Evolutionary conservation across 202 grass and related monocot species (phyloP).

Genomic region (Setaria italica): DNA sequence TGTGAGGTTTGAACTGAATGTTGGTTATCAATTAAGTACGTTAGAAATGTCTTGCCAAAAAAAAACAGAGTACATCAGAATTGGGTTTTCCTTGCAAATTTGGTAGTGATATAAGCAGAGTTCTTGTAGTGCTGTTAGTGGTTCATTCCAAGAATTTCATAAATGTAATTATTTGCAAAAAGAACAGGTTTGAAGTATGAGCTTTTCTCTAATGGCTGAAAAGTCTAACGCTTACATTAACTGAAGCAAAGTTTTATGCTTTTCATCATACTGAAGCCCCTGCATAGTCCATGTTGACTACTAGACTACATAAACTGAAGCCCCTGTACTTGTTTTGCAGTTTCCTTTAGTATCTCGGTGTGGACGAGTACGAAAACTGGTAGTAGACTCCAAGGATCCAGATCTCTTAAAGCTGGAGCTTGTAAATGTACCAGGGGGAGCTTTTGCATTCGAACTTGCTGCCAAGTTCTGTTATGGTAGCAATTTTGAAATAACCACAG

Average conservation of each 20-base stretch:
- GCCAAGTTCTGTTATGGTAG: conserved; percentile 91
- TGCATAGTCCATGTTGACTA: neutral
- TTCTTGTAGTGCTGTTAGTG: neutral
- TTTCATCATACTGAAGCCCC: too few species aligned
- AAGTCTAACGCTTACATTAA: neutral
- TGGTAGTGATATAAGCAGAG: neutral
- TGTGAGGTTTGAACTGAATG: neutral
- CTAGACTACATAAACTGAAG: neutral
- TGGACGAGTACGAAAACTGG: conserved; percentile 76
- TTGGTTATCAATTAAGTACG: neutral
- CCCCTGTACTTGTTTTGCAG: conserved; percentile 51
- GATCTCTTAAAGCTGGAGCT: conserved; percentile 80
- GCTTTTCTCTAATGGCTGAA: neutral
- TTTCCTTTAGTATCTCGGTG: conserved; percentile 81
- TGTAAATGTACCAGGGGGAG: conserved; percentile 76
- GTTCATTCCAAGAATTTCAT: neutral
- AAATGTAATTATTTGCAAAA: neutral
- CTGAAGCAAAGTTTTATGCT: too few species aligned
- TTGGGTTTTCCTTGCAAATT: neutral
- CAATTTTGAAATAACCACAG: conserved; percentile 77
- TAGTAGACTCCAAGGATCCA: conserved; percentile 68
- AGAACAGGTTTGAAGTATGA: neutral
- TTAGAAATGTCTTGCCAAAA: neutral
- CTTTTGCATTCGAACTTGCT: conserved; percentile 78
- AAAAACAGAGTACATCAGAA: too few species aligned